Evolutionary conservation across 192 early-diverging fungal genomes (phyloP), one percentile per base, ranked within the genome.

Genomic region (Diversispora epigaea): DNA sequence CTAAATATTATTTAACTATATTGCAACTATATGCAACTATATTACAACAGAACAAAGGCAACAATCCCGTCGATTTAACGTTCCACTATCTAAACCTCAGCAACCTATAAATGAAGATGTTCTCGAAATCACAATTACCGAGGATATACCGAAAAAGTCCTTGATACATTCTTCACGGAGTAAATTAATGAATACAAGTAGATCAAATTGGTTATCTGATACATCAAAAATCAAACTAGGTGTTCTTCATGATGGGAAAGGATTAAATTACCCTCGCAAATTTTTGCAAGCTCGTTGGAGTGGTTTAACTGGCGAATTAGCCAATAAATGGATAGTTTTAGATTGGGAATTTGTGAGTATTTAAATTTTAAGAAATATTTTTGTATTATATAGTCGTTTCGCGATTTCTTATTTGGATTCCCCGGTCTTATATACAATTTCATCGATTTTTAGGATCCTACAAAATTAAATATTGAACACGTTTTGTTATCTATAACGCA

Each of bases 281-380:
- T 43, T 41, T 39, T 71, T 71, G 11, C 54, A 56, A 19, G 69
- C 43, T 19, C 52, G 69, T n/a, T 71, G 69, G 69, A 44, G 17
- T 0, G 69, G 69, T 14, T 71, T 71, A 44, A 43, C 40, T 11
- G 69, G 52, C 11, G 39, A 21, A 9, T 15, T 19, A 10, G 41
- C 39, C 39, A 39, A 15, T 41, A 32, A 54, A 19, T 71, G 69
- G 69, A 57, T 10, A 57, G 39, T 71, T 56, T 21, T 71, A 12
- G 55, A 71, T 57, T 71, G 69, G 69, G 43, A 71, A 57, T 71
- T 71, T 71, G 69, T 71, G 47, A 44, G 40, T 44, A 21, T n/a
- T 40, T 15, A 21, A 19, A 5, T 4, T 7, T 17, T 69, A 45
- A 1, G 25, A 5, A 39, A 69, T 41, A 21, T 40, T 57, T n/a